Base-by-base conservation (phyloP, 352 stramenopile species). In the Globisporangium heterothallicum region DNA sequence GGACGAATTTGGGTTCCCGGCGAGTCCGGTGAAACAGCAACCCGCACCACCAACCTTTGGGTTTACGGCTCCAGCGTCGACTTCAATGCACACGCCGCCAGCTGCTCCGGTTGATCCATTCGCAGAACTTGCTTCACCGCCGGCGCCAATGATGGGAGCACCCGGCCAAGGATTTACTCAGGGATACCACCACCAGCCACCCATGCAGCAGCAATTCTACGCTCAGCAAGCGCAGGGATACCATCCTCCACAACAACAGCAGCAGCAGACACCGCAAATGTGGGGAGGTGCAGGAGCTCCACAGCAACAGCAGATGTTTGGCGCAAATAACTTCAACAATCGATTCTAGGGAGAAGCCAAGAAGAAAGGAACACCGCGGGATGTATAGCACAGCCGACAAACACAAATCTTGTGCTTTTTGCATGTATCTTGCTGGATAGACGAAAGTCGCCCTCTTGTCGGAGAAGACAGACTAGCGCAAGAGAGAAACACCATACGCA, bases 1-100 rank as follows among this genome's bases (percentile, higher is more conserved):
- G 47, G 68, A 84, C 49, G 67, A 62, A 21, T 84, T 91, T 42
- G 67, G 64, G 10, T 78, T 86, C 18, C 71, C 75, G 19, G 62
- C 65, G 2, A 78, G 59, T 47, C 70, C 77, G 2, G 67, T 78
- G 14, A 88, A 78, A 47, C 68, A 60, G 24, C 65, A 61, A 21
- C 50, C 58, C 38, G 30, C 40, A 46, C 21, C 41, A 2, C 43
- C 36, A 9, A 51, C 64, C 7, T 77, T 74, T 45, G 72, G 74
- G 14, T 82, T 79, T 22, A 48, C 53, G 30, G 24, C 66, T 52
- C 57, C 66, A 9, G 30, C 32, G n/a, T 36, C 49, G 19, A 18
- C 47, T 10, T 8, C 53, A 7, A 27, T 35, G 22, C 58, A 53
- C 16, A 22, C 58, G 5, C 19, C 63, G 6, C 42, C 63, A 34